These are phyloP conservation scores for Lachancea dasiensis DNA, from an alignment of 805 yeast species.

Conservation along the genomic window DNA sequence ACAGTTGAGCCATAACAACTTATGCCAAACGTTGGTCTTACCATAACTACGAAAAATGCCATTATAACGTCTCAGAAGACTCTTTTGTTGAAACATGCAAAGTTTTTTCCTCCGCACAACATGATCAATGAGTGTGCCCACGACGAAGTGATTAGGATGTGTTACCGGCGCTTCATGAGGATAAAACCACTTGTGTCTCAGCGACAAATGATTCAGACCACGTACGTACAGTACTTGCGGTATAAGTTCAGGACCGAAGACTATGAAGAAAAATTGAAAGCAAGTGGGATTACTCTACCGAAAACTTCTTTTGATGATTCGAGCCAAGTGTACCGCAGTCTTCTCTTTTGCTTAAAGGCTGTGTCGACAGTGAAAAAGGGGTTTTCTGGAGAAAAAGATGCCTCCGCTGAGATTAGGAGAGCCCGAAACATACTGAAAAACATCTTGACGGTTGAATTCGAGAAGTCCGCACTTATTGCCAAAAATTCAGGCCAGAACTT, in stretches of 20 bases:
- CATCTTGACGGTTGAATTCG: slow-evolving; percentile 25
- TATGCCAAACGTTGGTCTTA: slow-evolving; percentile 5
- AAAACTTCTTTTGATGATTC: background rate
- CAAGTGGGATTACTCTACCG: slow-evolving; percentile 11
- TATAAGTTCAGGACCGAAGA: slow-evolving; percentile 28
- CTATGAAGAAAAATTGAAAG: slow-evolving; percentile 18
- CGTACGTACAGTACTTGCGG: slow-evolving; percentile 25
- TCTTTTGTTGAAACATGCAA: slow-evolving; percentile 13
- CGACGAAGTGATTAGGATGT: slow-evolving; percentile 6
- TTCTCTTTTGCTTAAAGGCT: slow-evolving; percentile 24
- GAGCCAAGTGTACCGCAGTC: slow-evolving; percentile 15
- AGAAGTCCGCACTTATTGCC: slow-evolving; percentile 15
- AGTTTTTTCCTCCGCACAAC: slow-evolving; percentile 12
- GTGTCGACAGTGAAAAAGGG: slow-evolving; percentile 12
- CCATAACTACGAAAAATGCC: slow-evolving; percentile 18
- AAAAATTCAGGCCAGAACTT: slow-evolving; percentile 5
- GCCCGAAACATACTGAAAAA: slow-evolving; percentile 27
- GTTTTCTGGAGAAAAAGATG: slow-evolving; percentile 6
- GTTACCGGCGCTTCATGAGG: slow-evolving; percentile 26
- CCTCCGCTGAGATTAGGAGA: slow-evolving; percentile 16
- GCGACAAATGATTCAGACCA: slow-evolving; percentile 21
- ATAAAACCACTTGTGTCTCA: slow-evolving; percentile 25
- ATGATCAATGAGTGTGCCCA: slow-evolving; percentile 7
- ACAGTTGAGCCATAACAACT: no score
- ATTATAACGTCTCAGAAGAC: slow-evolving; percentile 16